Base-by-base conservation (phyloP, 2,329 filamentous ascomycete species). In the Graphilbum sp. region DNA sequence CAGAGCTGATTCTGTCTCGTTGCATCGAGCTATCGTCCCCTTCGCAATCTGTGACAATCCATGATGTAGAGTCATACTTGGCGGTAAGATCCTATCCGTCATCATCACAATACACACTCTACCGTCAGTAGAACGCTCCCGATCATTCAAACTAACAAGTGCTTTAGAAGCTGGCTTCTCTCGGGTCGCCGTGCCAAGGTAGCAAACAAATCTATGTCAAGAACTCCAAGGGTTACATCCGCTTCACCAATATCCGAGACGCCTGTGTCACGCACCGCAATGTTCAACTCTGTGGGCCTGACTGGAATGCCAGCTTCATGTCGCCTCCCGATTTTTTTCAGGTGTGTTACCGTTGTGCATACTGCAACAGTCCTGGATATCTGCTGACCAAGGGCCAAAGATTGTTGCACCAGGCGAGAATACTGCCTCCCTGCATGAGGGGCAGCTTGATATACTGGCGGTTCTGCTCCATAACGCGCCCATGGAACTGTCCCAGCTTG, bases 191-290 rank as follows among this genome's bases (percentile, higher is more conserved):
- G 30, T 55, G 58, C 35, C 52, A 60, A 23, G 63, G 63, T 17
- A 50, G 48, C 8, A 57, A 53, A 10, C 54, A 58, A 20, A 43
- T 65, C 2, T 52, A 58, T 15, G 43, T 51, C 4, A 47, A 49
- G 21, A 53, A 52, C 33, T 60, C 62, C 4, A 63, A 58, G 35
- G 60, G 73, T 23, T 69, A 65, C 41, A 54, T 75, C 19, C 65
- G 63, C 5, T 76, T 79, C 46, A 56, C 62, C 7, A 75, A 80
- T 47, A 66, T 77, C 36, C 64, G 70, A 36, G 73, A 79, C 51
- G 64, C 75, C 7, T 66, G 61, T 37, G 59, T 61, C 24, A 62
- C 67, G 8, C 58, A 64, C 40, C 56, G 63, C 12, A 66, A 64
- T 36, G 51, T 69, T 21, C 55, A 59, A 2, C 46, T 63, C 16